These are phyloP conservation scores for Didymellaceae sp. DNA, from an alignment of 2,329 filamentous ascomycete species.

Conservation along the genomic window DNA sequence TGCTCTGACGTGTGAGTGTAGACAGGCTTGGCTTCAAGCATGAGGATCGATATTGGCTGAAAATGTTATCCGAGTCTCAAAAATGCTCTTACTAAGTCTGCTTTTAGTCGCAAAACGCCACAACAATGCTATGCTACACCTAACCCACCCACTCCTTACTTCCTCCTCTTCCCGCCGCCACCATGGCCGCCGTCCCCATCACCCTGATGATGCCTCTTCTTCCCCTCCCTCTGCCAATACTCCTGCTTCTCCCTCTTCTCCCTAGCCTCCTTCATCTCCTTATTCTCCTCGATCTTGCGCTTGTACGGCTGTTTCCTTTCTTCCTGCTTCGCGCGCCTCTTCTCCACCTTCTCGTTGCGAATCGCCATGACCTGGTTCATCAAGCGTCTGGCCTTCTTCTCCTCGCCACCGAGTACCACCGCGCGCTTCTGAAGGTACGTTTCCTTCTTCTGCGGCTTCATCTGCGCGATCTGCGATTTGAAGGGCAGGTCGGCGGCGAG, in stretches of 20 bases:
- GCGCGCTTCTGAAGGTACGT: conserved; percentile 97
- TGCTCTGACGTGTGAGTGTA: too few relatives aligned
- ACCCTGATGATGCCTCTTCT: conserved; percentile 69
- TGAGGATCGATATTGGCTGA: too few relatives aligned
- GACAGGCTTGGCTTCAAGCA: too few relatives aligned
- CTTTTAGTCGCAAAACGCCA: too few relatives aligned
- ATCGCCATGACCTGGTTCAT: conserved; percentile 93
- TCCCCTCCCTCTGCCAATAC: conserved; percentile 90
- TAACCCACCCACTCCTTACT: conserved; percentile 11
- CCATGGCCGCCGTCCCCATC: conserved; percentile 54
- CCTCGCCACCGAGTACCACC: conserved; percentile 82
- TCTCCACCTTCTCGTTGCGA: conserved; percentile 87
- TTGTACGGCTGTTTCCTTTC: conserved; percentile 80
- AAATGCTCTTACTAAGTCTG: too few relatives aligned
- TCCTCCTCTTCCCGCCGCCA: conserved; percentile 45
- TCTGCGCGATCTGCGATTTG: conserved; percentile 86
- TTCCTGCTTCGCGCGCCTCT: conserved; percentile 84
- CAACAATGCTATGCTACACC: conserved; percentile 10
- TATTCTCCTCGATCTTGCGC: conserved; percentile 80
- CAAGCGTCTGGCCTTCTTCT: conserved; percentile 84
- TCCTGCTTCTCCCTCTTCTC: conserved; percentile 93
- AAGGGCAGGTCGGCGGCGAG: conserved; percentile 86
- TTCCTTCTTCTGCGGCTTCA: conserved; percentile 77
- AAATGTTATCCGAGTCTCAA: too few relatives aligned
- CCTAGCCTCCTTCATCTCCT: conserved; percentile 82